phyloP scores from a whole-genome alignment of 2,329 filamentous ascomycete genomes.

The Aspergillus awamori region DNA sequence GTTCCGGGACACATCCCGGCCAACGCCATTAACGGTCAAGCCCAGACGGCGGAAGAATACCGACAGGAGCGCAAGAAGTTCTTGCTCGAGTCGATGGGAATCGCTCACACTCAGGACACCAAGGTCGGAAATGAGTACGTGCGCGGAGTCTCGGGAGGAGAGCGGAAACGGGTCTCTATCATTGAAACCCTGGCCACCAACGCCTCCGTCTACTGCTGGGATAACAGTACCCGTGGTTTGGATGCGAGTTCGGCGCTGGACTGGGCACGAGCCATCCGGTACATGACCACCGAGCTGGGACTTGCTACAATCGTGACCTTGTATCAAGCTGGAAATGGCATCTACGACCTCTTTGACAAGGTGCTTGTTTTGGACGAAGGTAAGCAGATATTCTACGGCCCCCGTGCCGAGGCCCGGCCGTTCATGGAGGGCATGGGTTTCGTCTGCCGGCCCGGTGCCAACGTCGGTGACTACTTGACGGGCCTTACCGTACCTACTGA shows the following conservation, averaged over 20 bases:
- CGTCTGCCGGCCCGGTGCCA: conserved; percentile 62
- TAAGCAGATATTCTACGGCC: conserved; percentile 67
- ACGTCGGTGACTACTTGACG: conserved; percentile 68
- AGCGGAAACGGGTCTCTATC: conserved; percentile 70
- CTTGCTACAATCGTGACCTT: conserved; percentile 65
- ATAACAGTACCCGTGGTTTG: conserved; percentile 67
- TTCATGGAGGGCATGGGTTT: conserved; percentile 70
- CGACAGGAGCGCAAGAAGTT: no score
- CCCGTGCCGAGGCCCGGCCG: conserved; percentile 58
- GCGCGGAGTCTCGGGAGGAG: conserved; percentile 68
- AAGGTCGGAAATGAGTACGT: conserved; percentile 70
- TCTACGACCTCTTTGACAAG: conserved; percentile 72
- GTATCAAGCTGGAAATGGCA: conserved; percentile 71
- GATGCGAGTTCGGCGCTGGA: conserved; percentile 67
- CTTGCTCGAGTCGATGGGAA: no score
- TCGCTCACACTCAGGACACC: conserved; percentile 63
- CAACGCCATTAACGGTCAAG: no score
- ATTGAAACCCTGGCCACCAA: conserved; percentile 64
- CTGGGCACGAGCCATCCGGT: conserved; percentile 63
- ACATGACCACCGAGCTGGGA: conserved; percentile 65
- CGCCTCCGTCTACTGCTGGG: conserved; percentile 65
- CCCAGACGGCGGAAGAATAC: no score
- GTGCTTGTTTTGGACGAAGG: conserved; percentile 69
- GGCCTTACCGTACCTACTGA: no score
- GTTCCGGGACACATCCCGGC: no score